Base-by-base conservation (phyloP, 306 rosid species). In the Betula pendula region DNA sequence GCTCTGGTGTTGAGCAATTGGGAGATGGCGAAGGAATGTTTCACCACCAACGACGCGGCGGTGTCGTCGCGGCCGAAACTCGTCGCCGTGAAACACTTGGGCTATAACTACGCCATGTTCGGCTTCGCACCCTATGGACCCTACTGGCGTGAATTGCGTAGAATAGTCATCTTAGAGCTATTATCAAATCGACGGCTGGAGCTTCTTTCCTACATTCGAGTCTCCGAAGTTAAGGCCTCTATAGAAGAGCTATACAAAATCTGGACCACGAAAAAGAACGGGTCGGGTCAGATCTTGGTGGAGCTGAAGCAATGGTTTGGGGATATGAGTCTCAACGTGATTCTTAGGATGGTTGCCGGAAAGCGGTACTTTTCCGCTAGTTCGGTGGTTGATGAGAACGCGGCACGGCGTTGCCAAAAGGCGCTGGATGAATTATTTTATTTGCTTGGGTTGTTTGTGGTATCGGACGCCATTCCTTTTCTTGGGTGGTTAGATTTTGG, bases 61-160 rank as follows among this genome's bases (percentile, higher is more conserved):
- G 75, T 78, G 73, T 47, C 77, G 0, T 77, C 76, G 24, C 79
- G 81, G 7, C 88, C 88, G 0, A 47, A 47, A 0, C 43, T 33
- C 2, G 8, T 44, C 1, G 73, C 81, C 0, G 1, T 16, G 3
- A 40, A 78, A 51, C 70, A 5, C 7, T 0, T 84, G 51, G 10
- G 66, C 17, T 82, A 85, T 42, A 72, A 76, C 51, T 51, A 25
- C 55, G 86, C 86, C 55, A 35, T 72, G 6, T 33, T 82, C 9
- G 82, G 80, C 0, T 59, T 75, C 33, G 40, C 86, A 2, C 86
- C 86, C 0, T 76, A 85, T 3, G 88, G 86, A 0, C 8, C 80
- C 4, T 85, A 75, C 19, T 85, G 88, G 88, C 88, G 86, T 1
- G 62, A 85, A 9, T 4, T 79, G 19, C 79, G 86, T 0, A 82